phyloP scores from a whole-genome alignment of 306 rosid genomes.

The Dalbergia cochinchinensis region DNA sequence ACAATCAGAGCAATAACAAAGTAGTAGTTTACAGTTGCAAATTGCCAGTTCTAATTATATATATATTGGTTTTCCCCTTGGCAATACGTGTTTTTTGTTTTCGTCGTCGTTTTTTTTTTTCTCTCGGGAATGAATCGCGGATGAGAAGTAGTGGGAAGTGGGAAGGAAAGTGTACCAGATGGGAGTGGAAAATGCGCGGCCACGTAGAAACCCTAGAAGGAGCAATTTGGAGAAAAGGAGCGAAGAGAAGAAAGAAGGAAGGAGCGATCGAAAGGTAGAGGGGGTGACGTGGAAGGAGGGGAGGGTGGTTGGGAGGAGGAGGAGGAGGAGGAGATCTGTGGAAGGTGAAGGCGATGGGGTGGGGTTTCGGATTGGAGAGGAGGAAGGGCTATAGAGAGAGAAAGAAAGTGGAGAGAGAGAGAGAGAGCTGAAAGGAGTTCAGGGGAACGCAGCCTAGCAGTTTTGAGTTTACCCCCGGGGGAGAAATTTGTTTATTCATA shows the following conservation, averaged over 20 bases:
- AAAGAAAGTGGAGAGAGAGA: conserved; percentile 27
- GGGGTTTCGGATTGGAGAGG: conserved; percentile 61
- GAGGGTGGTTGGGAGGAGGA: conserved; percentile 33
- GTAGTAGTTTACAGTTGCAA: conserved; percentile 30
- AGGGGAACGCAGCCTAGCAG: conserved; percentile 20
- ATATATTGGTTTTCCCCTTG: background rate
- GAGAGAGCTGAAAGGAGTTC: conserved; percentile 33
- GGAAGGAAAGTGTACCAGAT: conserved; percentile 5
- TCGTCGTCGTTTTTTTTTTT: background rate
- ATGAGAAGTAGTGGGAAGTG: conserved; percentile 22
- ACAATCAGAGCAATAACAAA: background rate
- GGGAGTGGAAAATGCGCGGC: conserved; percentile 48
- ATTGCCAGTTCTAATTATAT: conserved; percentile 25
- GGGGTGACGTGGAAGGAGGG: conserved; percentile 41
- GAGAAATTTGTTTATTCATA: conserved; percentile 10
- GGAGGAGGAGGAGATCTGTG: conserved; percentile 57
- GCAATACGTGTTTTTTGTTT: background rate
- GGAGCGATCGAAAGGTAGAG: conserved; percentile 28
- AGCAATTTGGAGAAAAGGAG: conserved; percentile 33
- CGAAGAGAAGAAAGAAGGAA: background rate
- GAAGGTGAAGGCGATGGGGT: conserved; percentile 41
- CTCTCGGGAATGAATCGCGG: conserved; percentile 44
- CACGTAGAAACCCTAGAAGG: conserved; percentile 67
- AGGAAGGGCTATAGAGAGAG: conserved; percentile 19
- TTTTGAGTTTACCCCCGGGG: background rate